These are phyloP conservation scores for Peniophora sp. DNA, from an alignment of 1,284 basidiomycete genomes.

Conservation along the genomic window DNA sequence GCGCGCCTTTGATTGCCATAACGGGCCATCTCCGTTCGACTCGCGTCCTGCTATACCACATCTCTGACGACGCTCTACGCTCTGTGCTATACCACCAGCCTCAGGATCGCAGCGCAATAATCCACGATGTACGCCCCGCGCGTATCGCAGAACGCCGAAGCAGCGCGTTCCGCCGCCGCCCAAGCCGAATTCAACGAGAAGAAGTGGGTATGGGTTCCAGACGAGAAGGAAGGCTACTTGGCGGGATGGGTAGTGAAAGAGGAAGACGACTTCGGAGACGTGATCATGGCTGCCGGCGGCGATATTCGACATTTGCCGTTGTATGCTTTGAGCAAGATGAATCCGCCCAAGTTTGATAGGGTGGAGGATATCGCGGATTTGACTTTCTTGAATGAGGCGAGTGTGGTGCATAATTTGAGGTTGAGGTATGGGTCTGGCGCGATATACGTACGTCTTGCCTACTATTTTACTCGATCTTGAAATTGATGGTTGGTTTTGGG, in stretches of 20 bases:
- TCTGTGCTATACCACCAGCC: no score
- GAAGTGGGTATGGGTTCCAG: slow-evolving; percentile 96
- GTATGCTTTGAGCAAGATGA: slow-evolving; percentile 87
- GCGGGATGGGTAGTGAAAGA: slow-evolving; percentile 87
- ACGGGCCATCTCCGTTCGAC: no score
- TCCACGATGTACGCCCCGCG: slow-evolving; percentile 45
- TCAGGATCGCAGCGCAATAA: no score
- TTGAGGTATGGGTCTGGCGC: slow-evolving; percentile 87
- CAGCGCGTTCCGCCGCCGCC: slow-evolving; percentile 73
- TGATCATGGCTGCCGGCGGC: slow-evolving; percentile 75
- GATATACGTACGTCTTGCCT: slow-evolving; percentile 76
- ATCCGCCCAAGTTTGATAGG: slow-evolving; percentile 97
- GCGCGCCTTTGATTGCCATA: no score
- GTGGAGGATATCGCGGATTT: slow-evolving; percentile 98
- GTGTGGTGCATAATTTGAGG: slow-evolving; percentile 94
- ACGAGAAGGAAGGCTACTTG: slow-evolving; percentile 83
- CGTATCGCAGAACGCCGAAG: slow-evolving; percentile 59
- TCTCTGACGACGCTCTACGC: no score
- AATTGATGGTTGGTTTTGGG: not conserved
- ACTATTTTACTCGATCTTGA: slow-evolving; percentile 1
- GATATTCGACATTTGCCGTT: slow-evolving; percentile 72
- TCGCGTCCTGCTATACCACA: no score
- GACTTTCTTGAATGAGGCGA: slow-evolving; percentile 97
- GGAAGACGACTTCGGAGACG: slow-evolving; percentile 69
- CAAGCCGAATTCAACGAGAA: slow-evolving; percentile 96